Base-by-base conservation (phyloP, 345 rosid species). In the Aquilaria sinensis region DNA sequence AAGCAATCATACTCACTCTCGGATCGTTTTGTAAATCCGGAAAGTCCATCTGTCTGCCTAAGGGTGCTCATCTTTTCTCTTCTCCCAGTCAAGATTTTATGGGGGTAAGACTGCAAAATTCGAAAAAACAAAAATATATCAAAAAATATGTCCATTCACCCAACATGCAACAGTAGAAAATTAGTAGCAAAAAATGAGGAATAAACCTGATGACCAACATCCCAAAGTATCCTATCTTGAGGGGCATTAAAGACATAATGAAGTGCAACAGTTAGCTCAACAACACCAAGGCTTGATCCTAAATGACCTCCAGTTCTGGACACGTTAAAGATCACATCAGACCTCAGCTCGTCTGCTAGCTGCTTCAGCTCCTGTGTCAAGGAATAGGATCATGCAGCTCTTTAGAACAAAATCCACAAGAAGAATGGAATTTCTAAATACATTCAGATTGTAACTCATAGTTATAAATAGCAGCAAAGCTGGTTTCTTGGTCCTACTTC, bases 221-320 rank as follows among this genome's bases (percentile, higher is more conserved):
- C 99, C 99, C 96, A 94, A 6, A 94, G 76, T 12, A 94, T 83
- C 83, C 67, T 88, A 64, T 94, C 99, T 61, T 85, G 84, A 65
- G 99, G 99, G 62, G 90, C 64, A 67, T 86, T 88, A 61, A 94
- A 94, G 70, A 94, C 92, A 78, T 81, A 88, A 74, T 94, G 99
- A 80, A 94, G 96, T 69, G 96, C 95, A 63, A 94, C 97, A 29
- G 97, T 94, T 45, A 94, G 95, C 83, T 94, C 99, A 61, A 94
- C 95, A 55, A 94, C 97, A 70, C 99, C 99, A 70, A 94, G 97
- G 73, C 96, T 90, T 2, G 99, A 90, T 30, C 99, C 99, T 29
- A 90, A 72, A 67, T 90, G 99, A 58, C 99, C 99, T 65, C 99
- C 97, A 8, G 97, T 94, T 74, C 83, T 88, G 0, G 99, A 94